Percentiles rank a stretch among this genome's conserved stretches.
Conservation (phyloP, 768 basidiomycete species). For the Psilocybe sp. region DNA sequence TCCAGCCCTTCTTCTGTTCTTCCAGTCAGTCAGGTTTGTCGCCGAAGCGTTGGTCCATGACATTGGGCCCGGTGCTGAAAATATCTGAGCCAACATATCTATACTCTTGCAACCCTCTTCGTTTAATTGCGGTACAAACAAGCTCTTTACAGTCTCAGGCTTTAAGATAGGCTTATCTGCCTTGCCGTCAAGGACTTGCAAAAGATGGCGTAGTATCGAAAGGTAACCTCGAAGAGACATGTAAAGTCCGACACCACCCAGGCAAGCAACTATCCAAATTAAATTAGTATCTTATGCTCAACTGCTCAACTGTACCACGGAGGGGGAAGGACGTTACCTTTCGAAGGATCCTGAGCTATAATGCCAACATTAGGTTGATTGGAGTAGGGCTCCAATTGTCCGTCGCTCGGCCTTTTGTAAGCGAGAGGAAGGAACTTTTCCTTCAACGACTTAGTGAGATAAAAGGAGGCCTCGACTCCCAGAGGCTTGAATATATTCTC, state of each 20-base stretch:
- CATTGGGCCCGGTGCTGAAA: neutral
- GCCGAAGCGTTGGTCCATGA: slow-evolving; percentile 26
- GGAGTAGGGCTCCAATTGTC: slow-evolving; percentile 12
- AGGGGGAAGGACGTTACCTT: slow-evolving; percentile 15
- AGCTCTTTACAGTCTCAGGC: slow-evolving; percentile 4
- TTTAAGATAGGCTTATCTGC: slow-evolving; percentile 6
- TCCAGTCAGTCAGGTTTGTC: slow-evolving; percentile 20
- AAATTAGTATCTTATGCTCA: neutral
- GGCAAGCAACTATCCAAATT: slow-evolving; percentile 6
- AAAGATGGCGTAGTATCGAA: slow-evolving; percentile 23
- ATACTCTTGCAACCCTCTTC: slow-evolving; percentile 5
- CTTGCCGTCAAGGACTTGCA: slow-evolving; percentile 18
- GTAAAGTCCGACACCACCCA: slow-evolving; percentile 25
- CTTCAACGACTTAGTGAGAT: slow-evolving; percentile 19
- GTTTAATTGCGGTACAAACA: slow-evolving; percentile 20
- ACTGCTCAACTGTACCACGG: too few relatives aligned
- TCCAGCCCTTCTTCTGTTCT: slow-evolving; percentile 21
- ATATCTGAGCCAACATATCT: neutral
- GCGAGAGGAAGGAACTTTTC: slow-evolving; percentile 17
- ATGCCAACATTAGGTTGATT: slow-evolving; percentile 9
- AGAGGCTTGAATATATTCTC: slow-evolving; percentile 29
- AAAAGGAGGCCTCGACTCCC: slow-evolving; percentile 25
- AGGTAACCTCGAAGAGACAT: slow-evolving; percentile 24
- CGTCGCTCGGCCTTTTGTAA: slow-evolving; percentile 16
- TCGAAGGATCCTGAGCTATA: slow-evolving; percentile 21